A percentile compares a stretch with the other conserved stretches of the same genome.
phyloP scores from a whole-genome alignment of 78 protist species.

The Dictyostelium discoideum region DNA sequence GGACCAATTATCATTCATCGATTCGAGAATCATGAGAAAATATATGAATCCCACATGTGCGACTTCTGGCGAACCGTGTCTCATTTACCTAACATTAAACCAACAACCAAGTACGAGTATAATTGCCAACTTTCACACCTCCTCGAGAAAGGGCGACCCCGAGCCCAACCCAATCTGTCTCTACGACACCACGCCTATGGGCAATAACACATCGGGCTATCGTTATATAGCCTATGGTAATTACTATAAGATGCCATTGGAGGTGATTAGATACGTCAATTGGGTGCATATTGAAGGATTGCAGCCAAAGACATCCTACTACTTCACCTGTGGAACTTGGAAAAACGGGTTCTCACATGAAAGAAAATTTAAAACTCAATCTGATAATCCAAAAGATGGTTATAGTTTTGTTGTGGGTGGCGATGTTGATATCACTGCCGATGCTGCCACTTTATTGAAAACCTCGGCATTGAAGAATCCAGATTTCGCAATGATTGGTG shows the following conservation, averaged over 20 bases:
- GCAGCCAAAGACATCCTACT: slow-evolving; percentile 22
- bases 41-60: slow-evolving; percentile 29
- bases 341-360: slow-evolving; percentile 5
- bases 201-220: background rate
- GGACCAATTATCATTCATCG: background rate
- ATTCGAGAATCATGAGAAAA: slow-evolving; percentile 29
- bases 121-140: slow-evolving; percentile 39
- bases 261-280: slow-evolving; percentile 29
- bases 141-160: background rate
- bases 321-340: slow-evolving; percentile 28
- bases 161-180: background rate
- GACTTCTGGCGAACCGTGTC: slow-evolving; percentile 11
- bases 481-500: slow-evolving; percentile 73
- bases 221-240: background rate
- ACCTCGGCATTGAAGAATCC: slow-evolving; percentile 40
- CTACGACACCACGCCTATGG: background rate
- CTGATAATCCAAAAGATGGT: background rate
- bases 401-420: slow-evolving; percentile 63
- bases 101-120: slow-evolving; percentile 11
- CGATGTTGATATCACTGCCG: slow-evolving; percentile 23
- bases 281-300: slow-evolving; percentile 24
- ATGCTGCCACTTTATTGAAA: background rate
- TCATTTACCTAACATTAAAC: slow-evolving; percentile 35
- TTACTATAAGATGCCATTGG: slow-evolving; percentile 38
- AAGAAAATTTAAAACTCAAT: slow-evolving; percentile 23